These are phyloP conservation scores for Acer saccharum DNA, from an alignment of 345 rosid genomes.

Conservation along the genomic window DNA sequence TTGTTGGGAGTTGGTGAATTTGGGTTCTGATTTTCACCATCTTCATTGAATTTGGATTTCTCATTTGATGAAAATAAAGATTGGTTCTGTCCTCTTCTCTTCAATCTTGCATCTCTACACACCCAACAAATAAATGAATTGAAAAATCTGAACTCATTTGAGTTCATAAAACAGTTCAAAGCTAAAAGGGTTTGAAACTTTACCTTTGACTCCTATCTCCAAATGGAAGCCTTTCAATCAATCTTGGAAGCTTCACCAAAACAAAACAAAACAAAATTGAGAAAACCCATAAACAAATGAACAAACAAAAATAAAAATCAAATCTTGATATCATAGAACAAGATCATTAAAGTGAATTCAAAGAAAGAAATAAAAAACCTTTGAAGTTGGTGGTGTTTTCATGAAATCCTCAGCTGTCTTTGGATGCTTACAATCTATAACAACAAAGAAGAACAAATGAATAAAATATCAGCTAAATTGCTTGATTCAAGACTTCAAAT, in stretches of 20 bases:
- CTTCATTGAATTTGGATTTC: constrained; percentile 33
- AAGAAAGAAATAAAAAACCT: constrained; percentile 31
- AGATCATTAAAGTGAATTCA: background rate
- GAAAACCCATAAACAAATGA: background rate
- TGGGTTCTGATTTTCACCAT: constrained; percentile 72
- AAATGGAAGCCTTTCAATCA: constrained; percentile 38
- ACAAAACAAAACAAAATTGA: constrained; percentile 1
- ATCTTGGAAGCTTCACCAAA: constrained; percentile 34
- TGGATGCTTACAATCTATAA: constrained; percentile 83
- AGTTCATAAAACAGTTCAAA: background rate
- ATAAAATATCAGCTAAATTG: background rate
- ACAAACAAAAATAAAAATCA: background rate
- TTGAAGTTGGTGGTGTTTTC: constrained; percentile 47
- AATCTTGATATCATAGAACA: background rate
- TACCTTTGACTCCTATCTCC: constrained; percentile 49
- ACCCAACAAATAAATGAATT: background rate
- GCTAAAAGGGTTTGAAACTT: background rate
- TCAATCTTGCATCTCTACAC: constrained; percentile 49
- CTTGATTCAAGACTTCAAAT: background rate
- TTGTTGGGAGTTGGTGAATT: constrained; percentile 49
- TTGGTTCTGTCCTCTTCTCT: constrained; percentile 57
- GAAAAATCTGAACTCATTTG: constrained; percentile 15
- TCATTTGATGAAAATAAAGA: constrained; percentile 35
- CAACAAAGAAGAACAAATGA: background rate
- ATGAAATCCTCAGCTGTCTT: constrained; percentile 75